phyloP scores from a whole-genome alignment of 2,329 filamentous ascomycete genomes.

The Beauveria rudraprayagi region DNA sequence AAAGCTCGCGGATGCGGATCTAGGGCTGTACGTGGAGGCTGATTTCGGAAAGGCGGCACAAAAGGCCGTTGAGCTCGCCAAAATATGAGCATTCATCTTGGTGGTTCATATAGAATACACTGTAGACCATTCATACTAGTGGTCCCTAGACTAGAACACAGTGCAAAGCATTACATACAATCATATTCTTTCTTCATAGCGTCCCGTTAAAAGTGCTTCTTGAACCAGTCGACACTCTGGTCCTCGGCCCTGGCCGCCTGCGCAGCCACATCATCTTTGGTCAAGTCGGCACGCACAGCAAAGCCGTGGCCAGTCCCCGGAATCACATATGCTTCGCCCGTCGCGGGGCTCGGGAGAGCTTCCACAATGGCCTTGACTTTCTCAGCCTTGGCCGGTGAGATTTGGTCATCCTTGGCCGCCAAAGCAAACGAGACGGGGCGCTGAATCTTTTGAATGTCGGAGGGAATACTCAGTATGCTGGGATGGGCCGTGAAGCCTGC shows the following conservation, averaged over 20 bases:
- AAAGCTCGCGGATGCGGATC: constrained; percentile 19
- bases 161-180: neutral
- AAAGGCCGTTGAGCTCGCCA: constrained; percentile 19
- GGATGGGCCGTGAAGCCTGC: constrained; percentile 47
- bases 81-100: neutral
- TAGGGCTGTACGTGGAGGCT: constrained; percentile 20
- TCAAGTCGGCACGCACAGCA: constrained; percentile 25
- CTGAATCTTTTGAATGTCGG: constrained; percentile 36
- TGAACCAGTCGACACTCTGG: constrained; percentile 28
- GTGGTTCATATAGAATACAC: no score
- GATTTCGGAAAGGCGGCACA: constrained; percentile 20
- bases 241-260: constrained; percentile 25
- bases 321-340: constrained; percentile 31
- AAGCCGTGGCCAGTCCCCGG: constrained; percentile 34
- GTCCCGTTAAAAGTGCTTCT: constrained; percentile 14
- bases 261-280: constrained; percentile 17
- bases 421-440: constrained; percentile 39
- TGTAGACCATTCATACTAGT: neutral
- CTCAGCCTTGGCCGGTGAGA: constrained; percentile 26
- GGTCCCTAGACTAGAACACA: neutral
- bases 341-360: constrained; percentile 23
- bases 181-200: neutral
- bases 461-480: constrained; percentile 36
- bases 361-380: constrained; percentile 27
- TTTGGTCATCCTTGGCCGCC: constrained; percentile 35